phyloP scores from a whole-genome alignment of 2,329 filamentous ascomycete species.

The Hawksworthiomyces lignivorus region DNA sequence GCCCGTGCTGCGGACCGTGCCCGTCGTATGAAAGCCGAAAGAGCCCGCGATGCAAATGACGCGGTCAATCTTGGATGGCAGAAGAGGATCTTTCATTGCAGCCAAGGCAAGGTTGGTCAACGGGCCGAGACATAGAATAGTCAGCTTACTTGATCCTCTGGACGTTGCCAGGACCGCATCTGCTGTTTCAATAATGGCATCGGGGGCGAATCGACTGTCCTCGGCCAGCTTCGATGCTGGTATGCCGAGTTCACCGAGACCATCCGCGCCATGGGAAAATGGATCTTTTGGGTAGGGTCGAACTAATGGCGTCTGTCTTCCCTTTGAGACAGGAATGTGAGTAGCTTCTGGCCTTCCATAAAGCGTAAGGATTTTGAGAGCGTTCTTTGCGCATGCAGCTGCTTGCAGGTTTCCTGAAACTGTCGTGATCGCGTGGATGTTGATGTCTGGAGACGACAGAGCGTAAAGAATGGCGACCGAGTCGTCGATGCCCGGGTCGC shows the following conservation, averaged over 20 bases:
- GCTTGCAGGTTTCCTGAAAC: conserved; percentile 5
- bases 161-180: neutral
- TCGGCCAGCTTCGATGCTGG: neutral
- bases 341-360: neutral
- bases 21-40: conserved; percentile 5
- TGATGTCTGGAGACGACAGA: neutral
- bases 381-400: neutral
- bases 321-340: neutral
- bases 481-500: conserved; percentile 6
- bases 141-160: neutral
- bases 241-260: conserved; percentile 5
- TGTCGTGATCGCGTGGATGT: conserved; percentile 4
- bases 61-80: conserved; percentile 2
- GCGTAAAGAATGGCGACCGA: conserved; percentile 2
- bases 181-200: conserved; percentile 2
- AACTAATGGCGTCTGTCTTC: conserved; percentile 1
- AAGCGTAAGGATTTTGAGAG: conserved; percentile 1
- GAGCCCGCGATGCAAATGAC: conserved; percentile 5
- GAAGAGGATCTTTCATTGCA: conserved; percentile 2
- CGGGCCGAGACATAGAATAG: conserved; percentile 2
- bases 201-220: conserved; percentile 2
- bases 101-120: conserved; percentile 6
- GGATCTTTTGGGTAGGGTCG: conserved; percentile 3
- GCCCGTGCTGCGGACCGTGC: conserved; percentile 4
- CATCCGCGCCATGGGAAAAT: conserved; percentile 5